A percentile compares a stretch with the other conserved stretches of the same genome.
phyloP scores from a whole-genome alignment of 2,329 filamentous ascomycete species.

The Ceratocystis ficicola region DNA sequence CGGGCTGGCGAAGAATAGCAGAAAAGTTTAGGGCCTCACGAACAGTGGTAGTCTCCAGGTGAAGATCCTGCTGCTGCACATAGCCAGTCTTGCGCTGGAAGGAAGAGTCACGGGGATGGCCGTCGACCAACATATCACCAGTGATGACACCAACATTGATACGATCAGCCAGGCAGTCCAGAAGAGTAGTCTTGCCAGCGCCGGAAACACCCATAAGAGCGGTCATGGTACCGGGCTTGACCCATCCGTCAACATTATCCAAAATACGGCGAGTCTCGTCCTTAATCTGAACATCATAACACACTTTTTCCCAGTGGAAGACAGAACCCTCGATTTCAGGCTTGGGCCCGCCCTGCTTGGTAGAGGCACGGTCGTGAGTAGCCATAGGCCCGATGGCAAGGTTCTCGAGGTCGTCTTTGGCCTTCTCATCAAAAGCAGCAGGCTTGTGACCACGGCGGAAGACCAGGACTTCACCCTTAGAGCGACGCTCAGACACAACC shows the following conservation, averaged over 20 bases:
- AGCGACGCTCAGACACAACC: conserved; percentile 52
- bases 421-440: conserved; percentile 46
- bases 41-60: conserved; percentile 72
- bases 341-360: conserved; percentile 22
- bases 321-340: conserved; percentile 45
- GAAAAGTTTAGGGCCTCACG: conserved; percentile 80
- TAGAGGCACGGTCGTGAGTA: conserved; percentile 33
- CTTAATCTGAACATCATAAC: conserved; percentile 70
- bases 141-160: conserved; percentile 80
- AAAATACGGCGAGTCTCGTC: conserved; percentile 61
- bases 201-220: conserved; percentile 86
- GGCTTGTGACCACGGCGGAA: conserved; percentile 59
- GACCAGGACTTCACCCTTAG: conserved; percentile 64
- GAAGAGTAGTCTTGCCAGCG: conserved; percentile 84
- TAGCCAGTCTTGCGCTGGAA: conserved; percentile 92
- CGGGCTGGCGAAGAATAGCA: conserved; percentile 72
- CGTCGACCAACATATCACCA: conserved; percentile 63
- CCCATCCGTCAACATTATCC: conserved; percentile 81
- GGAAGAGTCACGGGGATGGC: conserved; percentile 56
- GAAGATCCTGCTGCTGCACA: conserved; percentile 85
- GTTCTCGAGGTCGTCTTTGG: conserved; percentile 48
- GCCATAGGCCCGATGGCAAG: conserved; percentile 39
- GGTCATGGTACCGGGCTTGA: conserved; percentile 81
- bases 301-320: conserved; percentile 78
- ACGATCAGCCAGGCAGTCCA: conserved; percentile 75